A percentile compares a stretch with the other conserved stretches of the same genome.
These are phyloP conservation scores for Lathyrus oleraceus DNA, from an alignment of 306 rosid species.

Conservation along the genomic window DNA sequence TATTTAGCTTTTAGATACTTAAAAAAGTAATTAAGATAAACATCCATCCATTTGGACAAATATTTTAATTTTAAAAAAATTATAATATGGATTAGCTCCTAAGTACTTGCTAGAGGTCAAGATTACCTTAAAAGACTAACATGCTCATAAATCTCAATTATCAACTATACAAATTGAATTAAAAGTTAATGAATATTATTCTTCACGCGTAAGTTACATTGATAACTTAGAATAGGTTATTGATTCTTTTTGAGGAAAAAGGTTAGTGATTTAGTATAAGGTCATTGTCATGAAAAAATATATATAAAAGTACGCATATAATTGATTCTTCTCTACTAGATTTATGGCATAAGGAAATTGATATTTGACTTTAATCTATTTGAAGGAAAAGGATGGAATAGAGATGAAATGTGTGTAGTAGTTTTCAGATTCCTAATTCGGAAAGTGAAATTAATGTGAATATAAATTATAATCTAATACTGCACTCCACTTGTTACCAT, in stretches of 20 bases:
- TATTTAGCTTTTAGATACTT: neutral
- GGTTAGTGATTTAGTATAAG: constrained; percentile 23
- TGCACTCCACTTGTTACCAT: no score
- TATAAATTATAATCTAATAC: no score
- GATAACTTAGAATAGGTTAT: constrained; percentile 12
- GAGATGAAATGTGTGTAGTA: neutral
- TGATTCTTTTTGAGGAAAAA: neutral
- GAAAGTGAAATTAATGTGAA: neutral
- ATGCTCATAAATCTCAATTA: constrained; percentile 3
- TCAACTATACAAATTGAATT: constrained; percentile 24
- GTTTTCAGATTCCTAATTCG: no score
- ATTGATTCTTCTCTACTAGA: neutral
- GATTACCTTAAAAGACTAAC: constrained; percentile 38
- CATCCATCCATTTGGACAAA: constrained; percentile 19
- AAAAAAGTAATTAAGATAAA: constrained; percentile 21
- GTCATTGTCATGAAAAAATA: constrained; percentile 35
- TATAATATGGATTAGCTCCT: neutral
- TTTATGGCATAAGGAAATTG: neutral
- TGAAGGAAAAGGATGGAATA: neutral
- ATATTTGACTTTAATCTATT: constrained; percentile 12
- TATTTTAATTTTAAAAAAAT: neutral
- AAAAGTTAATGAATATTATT: constrained; percentile 28
- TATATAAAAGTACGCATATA: constrained; percentile 11
- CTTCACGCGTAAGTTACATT: constrained; percentile 39
- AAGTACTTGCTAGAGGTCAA: constrained; percentile 15